Evolutionary conservation across 108 stramenopile species (phyloP).

Genomic region (Nannochloropsis granulata): DNA sequence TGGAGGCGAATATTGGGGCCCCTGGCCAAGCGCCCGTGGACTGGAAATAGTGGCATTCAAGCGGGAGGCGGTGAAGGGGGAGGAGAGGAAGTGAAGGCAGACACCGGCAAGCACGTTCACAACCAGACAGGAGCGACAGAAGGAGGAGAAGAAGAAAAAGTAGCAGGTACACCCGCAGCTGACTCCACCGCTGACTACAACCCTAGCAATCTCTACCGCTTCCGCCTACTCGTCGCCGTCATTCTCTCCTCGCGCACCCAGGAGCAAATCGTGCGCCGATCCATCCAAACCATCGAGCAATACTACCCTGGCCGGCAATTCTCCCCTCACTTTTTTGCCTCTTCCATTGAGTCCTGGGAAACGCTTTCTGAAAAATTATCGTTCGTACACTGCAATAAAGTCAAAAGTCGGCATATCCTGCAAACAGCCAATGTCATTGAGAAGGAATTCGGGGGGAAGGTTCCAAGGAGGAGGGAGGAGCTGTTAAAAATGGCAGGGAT

Average conservation of each 20-base stretch:
- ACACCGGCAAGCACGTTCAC: not conserved
- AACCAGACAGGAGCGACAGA: not conserved
- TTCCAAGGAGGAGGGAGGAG: not conserved
- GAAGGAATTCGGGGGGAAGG: not conserved
- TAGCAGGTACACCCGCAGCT: not conserved
- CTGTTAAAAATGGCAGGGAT: not conserved
- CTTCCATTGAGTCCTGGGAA: not conserved
- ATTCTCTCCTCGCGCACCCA: not conserved
- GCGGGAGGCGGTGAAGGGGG: not conserved
- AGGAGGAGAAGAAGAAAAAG: not conserved
- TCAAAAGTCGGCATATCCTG: not conserved
- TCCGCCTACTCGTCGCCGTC: not conserved
- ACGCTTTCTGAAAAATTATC: not conserved
- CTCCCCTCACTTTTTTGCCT: not conserved
- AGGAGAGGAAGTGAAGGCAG: not conserved
- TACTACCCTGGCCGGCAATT: not conserved
- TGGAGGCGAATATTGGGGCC: not conserved
- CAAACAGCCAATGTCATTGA: not conserved
- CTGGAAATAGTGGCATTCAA: not conserved
- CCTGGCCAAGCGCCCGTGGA: not conserved
- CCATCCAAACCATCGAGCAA: not conserved
- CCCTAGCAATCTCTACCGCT: not conserved
- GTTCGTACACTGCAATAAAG: not conserved
- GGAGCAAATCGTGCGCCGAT: not conserved
- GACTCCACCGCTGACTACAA: not conserved